These are phyloP conservation scores for Parietichytrium sp. DNA, from an alignment of 108 stramenopile species.

Conservation along the genomic window DNA sequence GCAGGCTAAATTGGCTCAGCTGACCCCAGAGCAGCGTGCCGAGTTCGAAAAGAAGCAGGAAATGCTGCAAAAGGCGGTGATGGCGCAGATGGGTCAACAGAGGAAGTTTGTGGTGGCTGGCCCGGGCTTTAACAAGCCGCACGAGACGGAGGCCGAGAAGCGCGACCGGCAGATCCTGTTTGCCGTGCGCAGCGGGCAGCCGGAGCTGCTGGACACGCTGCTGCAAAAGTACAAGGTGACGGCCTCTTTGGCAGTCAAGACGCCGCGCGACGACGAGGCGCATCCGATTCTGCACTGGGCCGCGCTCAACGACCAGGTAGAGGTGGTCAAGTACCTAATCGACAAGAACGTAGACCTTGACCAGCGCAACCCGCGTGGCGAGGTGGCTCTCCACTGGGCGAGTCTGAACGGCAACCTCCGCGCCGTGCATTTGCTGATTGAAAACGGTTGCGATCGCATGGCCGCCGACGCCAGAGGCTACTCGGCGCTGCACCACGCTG, in stretches of 20 bases:
- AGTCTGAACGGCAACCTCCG: not conserved
- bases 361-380: constrained; percentile 19
- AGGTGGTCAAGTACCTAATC: constrained; percentile 3
- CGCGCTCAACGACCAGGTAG: constrained; percentile 20
- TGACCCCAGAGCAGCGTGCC: not conserved
- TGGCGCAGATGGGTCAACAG: not conserved
- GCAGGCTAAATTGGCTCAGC: not conserved
- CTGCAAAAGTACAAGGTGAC: not conserved
- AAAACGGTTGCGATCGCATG: constrained; percentile 23
- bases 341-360: not conserved
- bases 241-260: not conserved
- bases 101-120: not conserved
- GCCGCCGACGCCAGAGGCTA: constrained; percentile 13
- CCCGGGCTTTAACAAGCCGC: not conserved
- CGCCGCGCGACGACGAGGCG: not conserved
- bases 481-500: constrained; percentile 35
- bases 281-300: constrained; percentile 36
- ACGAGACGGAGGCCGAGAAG: not conserved
- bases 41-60: not conserved
- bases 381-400: constrained; percentile 22
- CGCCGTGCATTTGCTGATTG: not conserved
- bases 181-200: constrained; percentile 11
- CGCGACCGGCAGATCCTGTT: constrained; percentile 26
- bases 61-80: not conserved
- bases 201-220: not conserved